Evolutionary conservation across 192 early-diverging fungal genomes (phyloP).

Genomic region (Backusella australiensis): DNA sequence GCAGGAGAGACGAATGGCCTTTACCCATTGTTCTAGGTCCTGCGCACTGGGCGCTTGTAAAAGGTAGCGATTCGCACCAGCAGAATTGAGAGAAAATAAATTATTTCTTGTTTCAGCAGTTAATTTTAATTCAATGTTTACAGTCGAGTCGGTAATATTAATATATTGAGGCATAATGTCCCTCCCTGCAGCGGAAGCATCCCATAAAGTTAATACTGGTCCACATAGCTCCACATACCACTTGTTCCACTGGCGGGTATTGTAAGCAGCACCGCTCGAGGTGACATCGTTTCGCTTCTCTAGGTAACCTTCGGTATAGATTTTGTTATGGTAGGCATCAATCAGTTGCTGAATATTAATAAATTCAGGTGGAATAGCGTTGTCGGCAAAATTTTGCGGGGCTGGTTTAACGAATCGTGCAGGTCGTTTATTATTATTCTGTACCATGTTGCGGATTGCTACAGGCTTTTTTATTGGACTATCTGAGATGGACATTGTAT

Average conservation of each 20-base stretch:
- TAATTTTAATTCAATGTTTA: slow-evolving; percentile 57
- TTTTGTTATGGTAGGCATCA: slow-evolving; percentile 64
- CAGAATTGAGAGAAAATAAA: slow-evolving; percentile 66
- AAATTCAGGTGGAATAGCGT: slow-evolving; percentile 33
- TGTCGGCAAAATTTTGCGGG: neutral
- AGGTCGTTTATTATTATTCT: slow-evolving; percentile 20
- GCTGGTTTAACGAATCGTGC: slow-evolving; percentile 34
- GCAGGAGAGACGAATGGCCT: slow-evolving; percentile 68
- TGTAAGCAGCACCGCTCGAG: slow-evolving; percentile 54
- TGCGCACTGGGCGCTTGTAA: slow-evolving; percentile 54
- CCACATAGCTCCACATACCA: slow-evolving; percentile 77
- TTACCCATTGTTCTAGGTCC: slow-evolving; percentile 57
- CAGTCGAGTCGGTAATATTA: slow-evolving; percentile 71
- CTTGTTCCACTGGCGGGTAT: slow-evolving; percentile 59
- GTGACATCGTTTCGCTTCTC: slow-evolving; percentile 64
- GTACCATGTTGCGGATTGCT: neutral
- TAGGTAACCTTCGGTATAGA: slow-evolving; percentile 67
- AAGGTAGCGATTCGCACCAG: slow-evolving; percentile 68
- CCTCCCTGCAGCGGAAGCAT: slow-evolving; percentile 35
- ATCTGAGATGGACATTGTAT: neutral
- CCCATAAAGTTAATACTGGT: slow-evolving; percentile 65
- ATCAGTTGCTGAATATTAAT: slow-evolving; percentile 50
- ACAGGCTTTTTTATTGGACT: slow-evolving; percentile 3
- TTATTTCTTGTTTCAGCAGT: slow-evolving; percentile 41
- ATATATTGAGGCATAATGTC: slow-evolving; percentile 62